phyloP scores from a whole-genome alignment of 1,139 yeast genomes.

The Geotrichum restrictum region DNA sequence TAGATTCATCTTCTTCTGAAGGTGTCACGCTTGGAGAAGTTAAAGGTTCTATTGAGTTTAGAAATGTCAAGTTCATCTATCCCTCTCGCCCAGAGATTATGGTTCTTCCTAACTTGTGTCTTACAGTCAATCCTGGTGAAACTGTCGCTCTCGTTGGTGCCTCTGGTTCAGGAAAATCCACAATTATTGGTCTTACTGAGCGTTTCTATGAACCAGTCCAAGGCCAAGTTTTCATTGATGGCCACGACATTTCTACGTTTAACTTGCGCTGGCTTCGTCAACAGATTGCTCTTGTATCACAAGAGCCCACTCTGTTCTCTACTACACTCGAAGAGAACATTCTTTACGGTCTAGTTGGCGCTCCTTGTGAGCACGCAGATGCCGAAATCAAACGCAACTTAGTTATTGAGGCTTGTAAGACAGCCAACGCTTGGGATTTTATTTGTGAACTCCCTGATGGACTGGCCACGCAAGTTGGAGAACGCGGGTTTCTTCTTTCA shows the following conservation, averaged over 20 bases:
- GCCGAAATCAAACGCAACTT: conserved; percentile 35
- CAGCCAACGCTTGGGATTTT: conserved; percentile 44
- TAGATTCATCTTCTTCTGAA: conserved; percentile 35
- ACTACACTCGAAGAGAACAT: conserved; percentile 78
- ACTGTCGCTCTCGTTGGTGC: conserved; percentile 89
- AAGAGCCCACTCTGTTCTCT: conserved; percentile 77
- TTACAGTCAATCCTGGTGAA: conserved; percentile 62
- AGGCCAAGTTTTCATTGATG: conserved; percentile 67
- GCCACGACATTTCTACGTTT: conserved; percentile 56
- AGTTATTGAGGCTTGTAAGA: conserved; percentile 39
- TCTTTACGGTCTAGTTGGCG: conserved; percentile 61
- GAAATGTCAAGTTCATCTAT: conserved; percentile 65
- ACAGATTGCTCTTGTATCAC: conserved; percentile 82
- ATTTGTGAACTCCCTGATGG: conserved; percentile 42
- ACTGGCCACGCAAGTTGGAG: conserved; percentile 53
- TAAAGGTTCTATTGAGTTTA: conserved; percentile 56
- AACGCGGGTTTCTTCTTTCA: conserved; percentile 51
- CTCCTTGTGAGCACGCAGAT: conserved; percentile 47
- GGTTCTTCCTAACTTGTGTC: conserved; percentile 61
- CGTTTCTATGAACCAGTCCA: conserved; percentile 60
- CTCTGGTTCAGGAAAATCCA: conserved; percentile 89
- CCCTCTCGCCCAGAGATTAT: conserved; percentile 79
- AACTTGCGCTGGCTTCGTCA: conserved; percentile 70
- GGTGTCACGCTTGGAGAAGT: conserved; percentile 39
- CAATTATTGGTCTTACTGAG: conserved; percentile 68